Base-by-base conservation (phyloP, 805 yeast species). In the Ogataea thermomethanolica region DNA sequence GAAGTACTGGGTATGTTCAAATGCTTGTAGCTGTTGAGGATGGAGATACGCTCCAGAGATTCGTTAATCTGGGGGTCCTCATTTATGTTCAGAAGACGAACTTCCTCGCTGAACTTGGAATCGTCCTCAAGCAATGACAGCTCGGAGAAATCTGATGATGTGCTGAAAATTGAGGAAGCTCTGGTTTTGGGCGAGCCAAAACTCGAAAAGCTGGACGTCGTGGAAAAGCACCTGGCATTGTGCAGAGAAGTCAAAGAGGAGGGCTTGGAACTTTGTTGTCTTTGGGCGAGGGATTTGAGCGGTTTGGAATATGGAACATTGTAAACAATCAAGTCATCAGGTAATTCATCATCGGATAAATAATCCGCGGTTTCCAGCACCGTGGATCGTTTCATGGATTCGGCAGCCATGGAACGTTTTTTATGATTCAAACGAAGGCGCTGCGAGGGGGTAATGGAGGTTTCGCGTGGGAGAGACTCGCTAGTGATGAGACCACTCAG, bases 281-380 rank as follows among this genome's bases (percentile, higher is more conserved):
- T 59, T 13, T 62, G 61, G n/a, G 64, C 47, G 12, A 67, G 47
- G 9, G 70, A 59, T 5, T 58, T 65, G 13, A 80, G 59, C 0
- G 83, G 72, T 34, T 77, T 80, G 0, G 84, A 70, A 37, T 78
- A 60, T 3, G 89, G 89, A 13, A 82, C 84, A 50, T 82, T 81
- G 60, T 66, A 81, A 43, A 81, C 73, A 15, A 73, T 66, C 15
- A 71, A 60, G 39, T 73, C 73, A 30, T 70, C 76, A 1, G 79
- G 79, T 29, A 77, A 60, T 42, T 76, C 74, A 43, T 75, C 78
- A 48, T 78, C 82, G 12, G 74, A 77, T 6, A 62, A 39, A 13
- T 53, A 58, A 33, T 66, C 71, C 12, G 62, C 58, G 28, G 61
- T 60, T 24, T 57, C 61, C 10, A 45, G 25, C 17, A 44, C 12